Conservation (phyloP, 2,329 filamentous ascomycete species). For the Penicillium sp. region DNA sequence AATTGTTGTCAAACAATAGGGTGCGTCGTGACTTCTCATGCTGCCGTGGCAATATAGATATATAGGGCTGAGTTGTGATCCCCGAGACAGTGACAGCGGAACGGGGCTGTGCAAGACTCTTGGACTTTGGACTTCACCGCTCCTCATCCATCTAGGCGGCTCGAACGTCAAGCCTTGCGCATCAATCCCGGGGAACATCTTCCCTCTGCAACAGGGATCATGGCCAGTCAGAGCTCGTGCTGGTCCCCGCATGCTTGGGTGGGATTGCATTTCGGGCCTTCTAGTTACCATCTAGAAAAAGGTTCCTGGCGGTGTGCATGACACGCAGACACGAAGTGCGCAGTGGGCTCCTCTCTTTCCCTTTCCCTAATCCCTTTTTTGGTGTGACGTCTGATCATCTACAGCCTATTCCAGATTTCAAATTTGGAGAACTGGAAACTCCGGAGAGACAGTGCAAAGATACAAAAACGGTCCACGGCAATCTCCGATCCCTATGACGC, state of each 20-base stretch:
- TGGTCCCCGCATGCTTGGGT: slow-evolving; percentile 24
- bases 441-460: not conserved
- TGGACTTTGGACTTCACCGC: slow-evolving; percentile 17
- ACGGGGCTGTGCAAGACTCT: not conserved
- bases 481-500: slow-evolving; percentile 19
- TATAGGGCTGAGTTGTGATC: not conserved
- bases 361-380: slow-evolving; percentile 4
- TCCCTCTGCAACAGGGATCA: slow-evolving; percentile 13
- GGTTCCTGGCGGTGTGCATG: slow-evolving; percentile 25
- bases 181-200: slow-evolving; percentile 16
- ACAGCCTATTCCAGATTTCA: not conserved
- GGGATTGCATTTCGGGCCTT: slow-evolving; percentile 23
- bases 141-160: slow-evolving; percentile 14
- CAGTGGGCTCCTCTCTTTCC: not conserved
- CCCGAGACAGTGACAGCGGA: not conserved
- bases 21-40: not conserved
- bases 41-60: not conserved
- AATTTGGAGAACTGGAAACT: not conserved
- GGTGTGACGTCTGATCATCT: slow-evolving; percentile 8
- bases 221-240: slow-evolving; percentile 12
- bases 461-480: slow-evolving; percentile 11
- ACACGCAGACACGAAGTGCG: slow-evolving; percentile 2
- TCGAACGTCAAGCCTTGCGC: slow-evolving; percentile 17
- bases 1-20: not conserved
- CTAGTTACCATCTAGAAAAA: slow-evolving; percentile 33